Evolutionary conservation across 805 yeast genomes (phyloP).

Genomic region (Saturnispora quitensis): DNA sequence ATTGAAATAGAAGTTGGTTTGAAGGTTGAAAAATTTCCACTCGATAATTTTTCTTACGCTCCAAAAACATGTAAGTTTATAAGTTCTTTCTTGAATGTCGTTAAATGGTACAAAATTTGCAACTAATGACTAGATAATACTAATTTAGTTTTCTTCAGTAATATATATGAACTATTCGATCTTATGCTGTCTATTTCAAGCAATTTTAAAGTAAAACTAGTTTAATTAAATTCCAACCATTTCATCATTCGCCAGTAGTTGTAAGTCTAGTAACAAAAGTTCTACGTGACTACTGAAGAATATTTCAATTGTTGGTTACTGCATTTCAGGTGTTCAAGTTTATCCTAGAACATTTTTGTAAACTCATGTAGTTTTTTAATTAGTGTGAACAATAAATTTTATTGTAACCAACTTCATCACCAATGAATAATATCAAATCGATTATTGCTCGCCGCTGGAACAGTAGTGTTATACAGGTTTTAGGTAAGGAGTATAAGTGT

Average conservation of each 20-base stretch:
- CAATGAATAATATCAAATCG: neutral
- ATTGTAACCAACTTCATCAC: neutral
- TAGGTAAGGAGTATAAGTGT: slow-evolving; percentile 43
- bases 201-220: too few species aligned
- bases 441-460: slow-evolving; percentile 3
- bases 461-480: slow-evolving; percentile 27
- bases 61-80: neutral
- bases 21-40: neutral
- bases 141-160: too few species aligned
- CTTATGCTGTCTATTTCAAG: too few species aligned
- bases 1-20: neutral
- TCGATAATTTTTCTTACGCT: neutral
- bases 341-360: neutral
- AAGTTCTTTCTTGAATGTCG: neutral
- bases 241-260: too few species aligned
- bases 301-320: neutral
- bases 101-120: too few species aligned
- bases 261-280: neutral
- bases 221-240: too few species aligned
- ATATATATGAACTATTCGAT: too few species aligned
- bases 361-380: neutral
- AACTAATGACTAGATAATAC: too few species aligned
- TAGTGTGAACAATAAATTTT: neutral
- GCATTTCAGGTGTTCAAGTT: neutral
- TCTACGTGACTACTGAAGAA: neutral